phyloP scores from a whole-genome alignment of 1,139 yeast species.

The Pichia sp. region DNA sequence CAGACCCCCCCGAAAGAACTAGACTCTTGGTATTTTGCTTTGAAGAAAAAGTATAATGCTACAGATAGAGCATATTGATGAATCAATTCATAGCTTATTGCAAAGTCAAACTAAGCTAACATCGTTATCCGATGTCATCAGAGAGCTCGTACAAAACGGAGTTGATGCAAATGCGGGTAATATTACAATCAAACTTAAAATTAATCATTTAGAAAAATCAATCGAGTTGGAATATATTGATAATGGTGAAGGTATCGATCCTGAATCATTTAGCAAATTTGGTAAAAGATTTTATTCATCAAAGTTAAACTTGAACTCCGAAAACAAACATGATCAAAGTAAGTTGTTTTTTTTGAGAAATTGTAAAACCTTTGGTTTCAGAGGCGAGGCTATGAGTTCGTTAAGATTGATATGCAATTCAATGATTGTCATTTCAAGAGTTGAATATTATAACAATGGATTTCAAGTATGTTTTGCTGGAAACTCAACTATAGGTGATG shows the following conservation, averaged over 20 bases:
- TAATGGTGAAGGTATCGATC: slow-evolving; percentile 70
- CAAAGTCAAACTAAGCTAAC: slow-evolving; percentile 13
- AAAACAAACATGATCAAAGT: neutral
- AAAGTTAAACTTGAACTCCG: slow-evolving; percentile 35
- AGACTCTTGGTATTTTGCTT: neutral
- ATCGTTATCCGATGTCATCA: slow-evolving; percentile 38
- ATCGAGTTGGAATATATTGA: slow-evolving; percentile 52
- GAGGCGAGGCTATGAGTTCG: slow-evolving; percentile 60
- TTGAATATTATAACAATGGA: slow-evolving; percentile 22
- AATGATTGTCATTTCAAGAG: slow-evolving; percentile 35
- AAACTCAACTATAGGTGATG: slow-evolving; percentile 4
- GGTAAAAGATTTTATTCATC: slow-evolving; percentile 71
- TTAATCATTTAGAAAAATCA: slow-evolving; percentile 41
- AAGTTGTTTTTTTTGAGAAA: slow-evolving; percentile 41
- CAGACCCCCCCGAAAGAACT: neutral
- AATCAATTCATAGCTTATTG: neutral
- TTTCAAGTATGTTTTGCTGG: slow-evolving; percentile 22
- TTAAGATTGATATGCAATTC: slow-evolving; percentile 33
- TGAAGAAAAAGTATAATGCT: neutral
- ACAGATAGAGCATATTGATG: neutral
- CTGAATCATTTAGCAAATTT: slow-evolving; percentile 47
- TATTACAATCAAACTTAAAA: slow-evolving; percentile 50
- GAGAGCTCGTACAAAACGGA: slow-evolving; percentile 74
- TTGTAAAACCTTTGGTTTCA: slow-evolving; percentile 60
- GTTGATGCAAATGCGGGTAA: slow-evolving; percentile 64